phyloP scores from a whole-genome alignment of 192 early-diverging fungal species.

The Pecoramyces ruminantium region DNA sequence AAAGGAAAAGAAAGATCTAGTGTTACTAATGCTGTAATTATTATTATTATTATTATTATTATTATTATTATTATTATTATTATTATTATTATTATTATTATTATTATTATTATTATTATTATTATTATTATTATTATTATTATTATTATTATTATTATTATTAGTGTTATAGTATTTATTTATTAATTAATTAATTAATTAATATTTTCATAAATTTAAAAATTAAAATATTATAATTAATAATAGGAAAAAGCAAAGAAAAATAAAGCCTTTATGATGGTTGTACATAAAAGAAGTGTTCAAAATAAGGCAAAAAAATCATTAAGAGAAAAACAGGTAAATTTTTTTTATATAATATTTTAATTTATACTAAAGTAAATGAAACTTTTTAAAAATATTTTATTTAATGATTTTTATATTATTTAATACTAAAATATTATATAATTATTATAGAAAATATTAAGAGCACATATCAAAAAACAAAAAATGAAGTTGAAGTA shows the following conservation, averaged over 20 bases:
- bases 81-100: no score
- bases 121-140: no score
- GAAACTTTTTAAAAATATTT: no score
- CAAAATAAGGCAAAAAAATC: constrained; percentile 53
- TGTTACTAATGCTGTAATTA: constrained; percentile 63
- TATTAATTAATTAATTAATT: no score
- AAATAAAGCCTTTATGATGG: constrained; percentile 88
- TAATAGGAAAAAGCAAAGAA: constrained; percentile 64
- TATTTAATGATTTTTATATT: not conserved
- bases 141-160: no score
- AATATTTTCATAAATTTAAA: no score
- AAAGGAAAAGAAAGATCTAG: constrained; percentile 68
- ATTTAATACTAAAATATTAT: not conserved
- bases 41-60: not conserved
- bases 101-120: no score
- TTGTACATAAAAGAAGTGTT: constrained; percentile 77
- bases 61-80: no score
- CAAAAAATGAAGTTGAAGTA: constrained; percentile 41
- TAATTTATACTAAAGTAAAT: no score
- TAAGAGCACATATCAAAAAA: constrained; percentile 41
- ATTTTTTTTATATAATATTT: no score
- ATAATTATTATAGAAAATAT: constrained; percentile 1
- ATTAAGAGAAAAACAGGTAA: constrained; percentile 45
- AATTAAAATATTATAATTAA: not conserved
- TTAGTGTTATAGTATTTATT: no score